These are phyloP conservation scores for Trichopus zeylanicus DNA, from an alignment of 116 monocot genomes.

Conservation along the genomic window DNA sequence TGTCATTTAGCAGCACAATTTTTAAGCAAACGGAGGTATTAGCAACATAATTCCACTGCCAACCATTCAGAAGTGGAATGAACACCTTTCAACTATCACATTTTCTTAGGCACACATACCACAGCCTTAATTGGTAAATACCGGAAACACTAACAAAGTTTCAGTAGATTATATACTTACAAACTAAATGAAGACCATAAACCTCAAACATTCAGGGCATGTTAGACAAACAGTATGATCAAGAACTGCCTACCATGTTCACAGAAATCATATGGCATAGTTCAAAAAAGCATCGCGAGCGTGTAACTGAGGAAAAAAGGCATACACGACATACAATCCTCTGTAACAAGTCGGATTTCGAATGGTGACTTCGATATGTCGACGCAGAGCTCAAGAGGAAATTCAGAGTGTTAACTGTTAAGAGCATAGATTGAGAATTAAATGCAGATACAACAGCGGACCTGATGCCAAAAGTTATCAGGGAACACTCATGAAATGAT, in stretches of 20 bases:
- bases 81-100: no score
- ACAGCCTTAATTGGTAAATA: no score
- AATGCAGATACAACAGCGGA: conserved; percentile 52
- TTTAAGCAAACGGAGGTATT: no score
- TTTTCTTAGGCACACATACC: no score
- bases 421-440: conserved; percentile 51
- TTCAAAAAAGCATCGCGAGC: conserved; percentile 3
- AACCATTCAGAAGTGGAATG: no score
- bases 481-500: no score
- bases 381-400: conserved; percentile 46
- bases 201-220: not conserved
- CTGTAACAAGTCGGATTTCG: conserved; percentile 38
- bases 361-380: conserved; percentile 35
- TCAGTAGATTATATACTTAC: no score
- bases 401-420: conserved; percentile 54
- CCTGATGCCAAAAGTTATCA: conserved; percentile 61
- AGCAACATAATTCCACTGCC: no score
- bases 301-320: conserved; percentile 10
- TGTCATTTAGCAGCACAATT: no score
- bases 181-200: not conserved
- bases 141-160: no score
- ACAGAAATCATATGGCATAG: not conserved
- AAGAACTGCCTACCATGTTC: not conserved
- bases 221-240: not conserved
- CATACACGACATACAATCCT: conserved; percentile 49